Conservation (phyloP, 139 green algal genomes). For the Spirogloea muscicola region DNA sequence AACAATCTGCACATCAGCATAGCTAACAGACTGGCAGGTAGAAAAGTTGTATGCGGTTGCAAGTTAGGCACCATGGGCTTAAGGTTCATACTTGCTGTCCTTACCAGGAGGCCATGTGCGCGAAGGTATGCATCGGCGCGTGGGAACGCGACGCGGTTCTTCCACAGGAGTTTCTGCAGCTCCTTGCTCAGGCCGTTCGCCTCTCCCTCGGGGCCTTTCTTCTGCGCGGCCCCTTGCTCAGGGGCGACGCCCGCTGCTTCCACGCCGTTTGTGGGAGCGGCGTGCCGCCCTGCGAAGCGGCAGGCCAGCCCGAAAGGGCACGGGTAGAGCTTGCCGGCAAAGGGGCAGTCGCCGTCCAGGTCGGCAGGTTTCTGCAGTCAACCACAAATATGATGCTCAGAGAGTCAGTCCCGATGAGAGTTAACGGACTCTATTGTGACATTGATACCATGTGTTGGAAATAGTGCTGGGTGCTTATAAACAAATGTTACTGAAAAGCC, state of each 20-base stretch:
- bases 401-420: not conserved
- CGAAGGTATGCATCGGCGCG: slow-evolving; percentile 15
- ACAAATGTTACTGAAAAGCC: not conserved
- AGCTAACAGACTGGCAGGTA: no score
- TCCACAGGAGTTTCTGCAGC: slow-evolving; percentile 36
- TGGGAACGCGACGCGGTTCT: not conserved
- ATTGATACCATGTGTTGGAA: no score
- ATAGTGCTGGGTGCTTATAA: no score
- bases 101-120: no score
- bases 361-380: slow-evolving; percentile 15
- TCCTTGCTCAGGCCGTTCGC: slow-evolving; percentile 27
- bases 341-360: slow-evolving; percentile 30
- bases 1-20: no score
- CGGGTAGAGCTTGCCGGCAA: not conserved
- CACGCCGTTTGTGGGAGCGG: not conserved
- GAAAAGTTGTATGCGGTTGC: no score
- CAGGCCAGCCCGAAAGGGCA: slow-evolving; percentile 43
- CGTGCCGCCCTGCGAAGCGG: slow-evolving; percentile 18
- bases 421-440: not conserved
- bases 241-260: not conserved
- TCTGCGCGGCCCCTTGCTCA: not conserved
- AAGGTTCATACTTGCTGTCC: no score
- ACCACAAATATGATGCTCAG: not conserved
- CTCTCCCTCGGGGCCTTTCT: not conserved
- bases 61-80: no score